Evolutionary conservation across 2,329 filamentous ascomycete species (phyloP), one percentile per base, ranked within the genome.

Genomic region (Polytolypa hystricis): DNA sequence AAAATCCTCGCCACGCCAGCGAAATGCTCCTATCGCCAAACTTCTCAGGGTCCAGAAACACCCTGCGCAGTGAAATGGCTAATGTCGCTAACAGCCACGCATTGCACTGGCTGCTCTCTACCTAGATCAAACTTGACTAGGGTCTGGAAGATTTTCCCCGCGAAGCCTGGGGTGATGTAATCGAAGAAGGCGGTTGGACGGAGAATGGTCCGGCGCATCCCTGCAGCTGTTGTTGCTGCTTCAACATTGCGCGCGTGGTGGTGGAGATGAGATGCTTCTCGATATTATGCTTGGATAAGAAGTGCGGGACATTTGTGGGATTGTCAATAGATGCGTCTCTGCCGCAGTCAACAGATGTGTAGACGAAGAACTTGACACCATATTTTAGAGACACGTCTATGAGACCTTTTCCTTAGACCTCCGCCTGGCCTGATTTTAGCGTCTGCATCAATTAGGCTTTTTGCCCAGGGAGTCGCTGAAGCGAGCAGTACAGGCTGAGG

Each of bases 241-340:
- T 70, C 57, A n/a, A n/a, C n/a, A n/a, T n/a, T n/a, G n/a, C n/a
- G n/a, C n/a, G n/a, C n/a, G n/a, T n/a, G n/a, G n/a, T n/a, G n/a
- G n/a, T n/a, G n/a, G n/a, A n/a, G n/a, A n/a, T n/a, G n/a, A 82
- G 65, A 44, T 81, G 64, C 35, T 69, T 57, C 56, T 82, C 79
- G 47, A 81, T 75, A 8, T 67, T 54, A 46, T 73, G 66, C 52
- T 82, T 82, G 46, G 56, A 65, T 40, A 65, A 64, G 52, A 82
- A 82, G 53, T 82, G 76, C 0, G 73, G 71, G 31, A 81, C 64
- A 0, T 62, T 49, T 0, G 76, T 79, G 0, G 66, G 60, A 4
- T 66, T 64, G 47, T 69, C 66, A 31, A 65, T 69, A 4, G 63
- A 64, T 2, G 57, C 56, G 26, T 71, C 66, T 30, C 76, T 74